Conservation (phyloP, 2,329 filamentous ascomycete genomes). For the Aspergillus aculeatinus region DNA sequence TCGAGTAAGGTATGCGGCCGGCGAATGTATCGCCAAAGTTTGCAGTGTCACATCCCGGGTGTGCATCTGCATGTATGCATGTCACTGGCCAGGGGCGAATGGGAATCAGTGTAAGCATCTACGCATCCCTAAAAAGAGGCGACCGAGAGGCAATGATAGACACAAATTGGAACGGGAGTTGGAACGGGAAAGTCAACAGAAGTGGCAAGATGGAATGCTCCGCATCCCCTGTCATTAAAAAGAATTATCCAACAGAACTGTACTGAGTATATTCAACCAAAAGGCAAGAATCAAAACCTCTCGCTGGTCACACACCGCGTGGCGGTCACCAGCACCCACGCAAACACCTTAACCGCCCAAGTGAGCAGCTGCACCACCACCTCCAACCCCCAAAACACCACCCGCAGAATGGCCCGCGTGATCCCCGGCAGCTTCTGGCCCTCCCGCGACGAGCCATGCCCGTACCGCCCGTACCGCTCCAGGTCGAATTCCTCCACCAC, state of each 20-base stretch:
- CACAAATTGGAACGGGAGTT: background rate
- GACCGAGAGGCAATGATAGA: background rate
- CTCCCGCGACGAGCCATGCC: conserved; percentile 34
- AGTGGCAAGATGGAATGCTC: background rate
- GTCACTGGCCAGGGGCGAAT: background rate
- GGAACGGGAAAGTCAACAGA: no score
- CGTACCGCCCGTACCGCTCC: conserved; percentile 45
- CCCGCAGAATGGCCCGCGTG: conserved; percentile 35
- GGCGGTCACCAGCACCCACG: conserved; percentile 42
- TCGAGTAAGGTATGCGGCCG: background rate
- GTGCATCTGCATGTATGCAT: background rate
- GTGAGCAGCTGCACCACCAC: conserved; percentile 40
- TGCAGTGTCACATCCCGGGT: background rate
- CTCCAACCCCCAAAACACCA: conserved; percentile 41
- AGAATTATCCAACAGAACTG: background rate
- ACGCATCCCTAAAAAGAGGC: no score
- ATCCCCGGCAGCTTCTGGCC: conserved; percentile 42
- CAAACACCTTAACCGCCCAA: conserved; percentile 39
- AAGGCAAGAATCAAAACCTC: conserved; percentile 33
- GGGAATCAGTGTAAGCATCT: no score
- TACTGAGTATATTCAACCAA: no score
- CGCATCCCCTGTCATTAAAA: background rate
- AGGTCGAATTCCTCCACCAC: conserved; percentile 47
- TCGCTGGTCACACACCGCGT: conserved; percentile 44
- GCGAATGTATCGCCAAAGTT: background rate